phyloP scores from a whole-genome alignment of 2,329 filamentous ascomycete genomes.

The Aspergillus jensenii region DNA sequence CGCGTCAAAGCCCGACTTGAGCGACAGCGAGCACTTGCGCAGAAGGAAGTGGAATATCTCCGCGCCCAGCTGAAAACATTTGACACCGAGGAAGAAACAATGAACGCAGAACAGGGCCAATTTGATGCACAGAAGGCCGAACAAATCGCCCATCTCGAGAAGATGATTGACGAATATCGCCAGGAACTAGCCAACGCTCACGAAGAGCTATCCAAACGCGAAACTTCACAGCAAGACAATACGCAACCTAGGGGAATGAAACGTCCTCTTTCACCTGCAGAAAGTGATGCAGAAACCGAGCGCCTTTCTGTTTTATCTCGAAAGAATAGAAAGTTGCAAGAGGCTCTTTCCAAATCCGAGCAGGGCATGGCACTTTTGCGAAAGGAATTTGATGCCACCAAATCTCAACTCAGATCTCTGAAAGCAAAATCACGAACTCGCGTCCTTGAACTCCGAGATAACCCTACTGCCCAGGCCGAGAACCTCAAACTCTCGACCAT shows the following conservation, averaged over 20 bases:
- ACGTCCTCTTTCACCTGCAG: constrained; percentile 60
- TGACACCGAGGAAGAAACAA: constrained; percentile 82
- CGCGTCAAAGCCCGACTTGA: constrained; percentile 75
- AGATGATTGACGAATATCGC: constrained; percentile 84
- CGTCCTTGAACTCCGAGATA: constrained; percentile 82
- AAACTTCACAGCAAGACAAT: constrained; percentile 47
- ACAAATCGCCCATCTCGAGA: constrained; percentile 78
- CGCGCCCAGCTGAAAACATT: constrained; percentile 88
- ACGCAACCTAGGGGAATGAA: constrained; percentile 57
- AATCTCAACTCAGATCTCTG: constrained; percentile 69
- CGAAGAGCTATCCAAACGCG: constrained; percentile 67
- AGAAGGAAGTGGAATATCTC: constrained; percentile 92
- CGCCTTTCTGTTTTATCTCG: constrained; percentile 80
- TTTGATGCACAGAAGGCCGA: constrained; percentile 73
- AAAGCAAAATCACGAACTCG: constrained; percentile 73
- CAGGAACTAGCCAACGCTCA: constrained; percentile 74
- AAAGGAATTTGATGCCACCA: constrained; percentile 70
- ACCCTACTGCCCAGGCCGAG: constrained; percentile 84
- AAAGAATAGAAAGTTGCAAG: constrained; percentile 83
- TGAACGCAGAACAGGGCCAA: constrained; percentile 67
- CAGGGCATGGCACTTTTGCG: constrained; percentile 70
- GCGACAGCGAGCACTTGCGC: constrained; percentile 77
- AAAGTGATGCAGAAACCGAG: constrained; percentile 59
- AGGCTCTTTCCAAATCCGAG: constrained; percentile 69
- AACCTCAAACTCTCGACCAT: constrained; percentile 81